phyloP scores from a whole-genome alignment of 2,329 filamentous ascomycete species.

The Colletotrichum karsti region DNA sequence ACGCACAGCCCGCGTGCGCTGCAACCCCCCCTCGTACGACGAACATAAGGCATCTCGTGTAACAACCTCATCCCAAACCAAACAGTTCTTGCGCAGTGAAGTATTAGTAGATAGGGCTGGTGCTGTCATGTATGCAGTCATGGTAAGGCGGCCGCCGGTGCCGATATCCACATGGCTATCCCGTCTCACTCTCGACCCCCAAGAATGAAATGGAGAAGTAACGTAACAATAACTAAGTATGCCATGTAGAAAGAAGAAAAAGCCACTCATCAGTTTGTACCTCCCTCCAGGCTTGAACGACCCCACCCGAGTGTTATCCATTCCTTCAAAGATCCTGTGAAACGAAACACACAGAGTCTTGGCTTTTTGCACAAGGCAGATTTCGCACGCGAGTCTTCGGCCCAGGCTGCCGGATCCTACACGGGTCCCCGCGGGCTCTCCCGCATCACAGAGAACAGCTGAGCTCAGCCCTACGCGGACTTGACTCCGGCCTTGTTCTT shows the following conservation, averaged over 20 bases:
- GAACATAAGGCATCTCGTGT: not conserved
- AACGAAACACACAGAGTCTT: not conserved
- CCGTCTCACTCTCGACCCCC: not conserved
- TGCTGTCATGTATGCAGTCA: slow-evolving; percentile 6
- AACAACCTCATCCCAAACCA: not conserved
- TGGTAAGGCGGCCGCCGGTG: slow-evolving; percentile 7
- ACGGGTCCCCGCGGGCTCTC: not conserved
- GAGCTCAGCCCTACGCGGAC: not conserved
- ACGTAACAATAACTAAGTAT: not conserved
- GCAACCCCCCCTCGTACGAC: not conserved
- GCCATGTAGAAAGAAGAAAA: not conserved
- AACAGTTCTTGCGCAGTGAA: not conserved
- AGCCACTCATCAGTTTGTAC: not conserved
- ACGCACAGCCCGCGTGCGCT: not conserved
- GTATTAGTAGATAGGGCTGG: not conserved
- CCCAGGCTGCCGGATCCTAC: not conserved
- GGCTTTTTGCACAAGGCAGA: not conserved
- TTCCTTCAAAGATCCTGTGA: too few relatives aligned
- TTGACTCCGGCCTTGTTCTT: not conserved
- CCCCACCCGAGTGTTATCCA: too few relatives aligned
- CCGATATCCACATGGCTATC: not conserved
- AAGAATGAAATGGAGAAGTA: not conserved
- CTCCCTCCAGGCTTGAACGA: not conserved
- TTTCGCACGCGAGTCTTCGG: not conserved
- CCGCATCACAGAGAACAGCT: not conserved